A percentile compares a stretch with the other conserved stretches of the same genome.
These are phyloP conservation scores for Yamagishiella unicocca DNA, from an alignment of 139 green algal genomes.

Conservation along the genomic window DNA sequence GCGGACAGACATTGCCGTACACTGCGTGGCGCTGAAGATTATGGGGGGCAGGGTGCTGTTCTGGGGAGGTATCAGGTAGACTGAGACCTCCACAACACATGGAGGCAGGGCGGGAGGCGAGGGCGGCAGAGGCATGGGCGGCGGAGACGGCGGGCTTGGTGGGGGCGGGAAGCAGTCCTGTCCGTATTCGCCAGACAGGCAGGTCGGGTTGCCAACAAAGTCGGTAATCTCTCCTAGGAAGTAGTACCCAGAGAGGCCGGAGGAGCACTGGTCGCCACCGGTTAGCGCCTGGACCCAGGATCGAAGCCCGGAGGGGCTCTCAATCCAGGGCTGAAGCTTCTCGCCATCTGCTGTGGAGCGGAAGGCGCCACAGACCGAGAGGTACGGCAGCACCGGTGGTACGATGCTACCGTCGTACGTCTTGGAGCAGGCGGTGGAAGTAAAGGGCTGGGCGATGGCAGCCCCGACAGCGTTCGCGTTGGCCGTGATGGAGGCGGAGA, in stretches of 20 bases:
- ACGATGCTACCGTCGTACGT: background rate
- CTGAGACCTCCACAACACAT: no score
- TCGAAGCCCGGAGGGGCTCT: background rate
- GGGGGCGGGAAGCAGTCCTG: slow-evolving; percentile 18
- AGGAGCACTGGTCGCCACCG: background rate
- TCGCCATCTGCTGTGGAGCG: background rate
- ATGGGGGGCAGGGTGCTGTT: no score
- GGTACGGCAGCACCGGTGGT: background rate
- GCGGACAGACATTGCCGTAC: background rate
- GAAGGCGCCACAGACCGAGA: slow-evolving; percentile 6
- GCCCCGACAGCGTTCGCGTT: background rate
- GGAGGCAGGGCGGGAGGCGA: no score
- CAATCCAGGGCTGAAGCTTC: background rate
- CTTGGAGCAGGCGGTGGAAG: background rate
- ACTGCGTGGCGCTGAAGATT: background rate
- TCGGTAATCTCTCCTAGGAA: background rate
- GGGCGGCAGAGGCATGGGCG: background rate
- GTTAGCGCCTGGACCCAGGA: background rate
- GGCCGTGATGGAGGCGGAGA: background rate
- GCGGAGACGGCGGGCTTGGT: background rate
- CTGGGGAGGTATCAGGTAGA: no score
- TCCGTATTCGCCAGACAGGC: background rate
- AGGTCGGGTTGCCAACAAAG: background rate
- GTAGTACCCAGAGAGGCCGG: background rate
- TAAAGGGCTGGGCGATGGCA: background rate